These are phyloP conservation scores for Chalciporus sp. DNA, from an alignment of 1,284 basidiomycete species.

Conservation along the genomic window DNA sequence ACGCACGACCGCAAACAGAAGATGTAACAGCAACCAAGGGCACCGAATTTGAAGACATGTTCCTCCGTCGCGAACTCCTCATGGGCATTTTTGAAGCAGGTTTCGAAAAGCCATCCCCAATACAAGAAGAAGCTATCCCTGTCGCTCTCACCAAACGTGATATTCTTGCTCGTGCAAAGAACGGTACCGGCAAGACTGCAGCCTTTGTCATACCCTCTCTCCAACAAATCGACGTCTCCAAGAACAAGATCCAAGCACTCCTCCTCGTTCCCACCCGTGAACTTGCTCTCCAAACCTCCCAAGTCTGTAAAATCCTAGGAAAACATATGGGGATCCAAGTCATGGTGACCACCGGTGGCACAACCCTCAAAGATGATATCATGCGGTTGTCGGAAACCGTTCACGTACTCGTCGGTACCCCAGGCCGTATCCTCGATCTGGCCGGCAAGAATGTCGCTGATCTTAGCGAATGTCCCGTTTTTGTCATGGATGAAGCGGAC, in stretches of 20 bases:
- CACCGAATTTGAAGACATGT: slow-evolving; percentile 89
- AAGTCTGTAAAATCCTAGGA: slow-evolving; percentile 96
- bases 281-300: slow-evolving; percentile 93
- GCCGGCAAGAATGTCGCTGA: slow-evolving; percentile 94
- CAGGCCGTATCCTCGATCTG: slow-evolving; percentile 94
- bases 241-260: slow-evolving; percentile 92
- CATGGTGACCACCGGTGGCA: slow-evolving; percentile 99
- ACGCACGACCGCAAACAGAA: slow-evolving; percentile 90
- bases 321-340: slow-evolving; percentile 96
- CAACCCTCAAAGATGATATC: slow-evolving; percentile 97
- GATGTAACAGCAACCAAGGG: slow-evolving; percentile 93
- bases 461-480: slow-evolving; percentile 91
- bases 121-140: slow-evolving; percentile 97
- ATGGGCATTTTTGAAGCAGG: slow-evolving; percentile 97
- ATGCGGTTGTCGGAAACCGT: slow-evolving; percentile 89
- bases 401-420: slow-evolving; percentile 96
- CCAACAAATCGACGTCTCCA: slow-evolving; percentile 87
- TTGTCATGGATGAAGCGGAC: slow-evolving; percentile 99
- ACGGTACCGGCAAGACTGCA: slow-evolving; percentile 94
- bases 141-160: slow-evolving; percentile 87
- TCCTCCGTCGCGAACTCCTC: slow-evolving; percentile 75
- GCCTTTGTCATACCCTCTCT: slow-evolving; percentile 98
- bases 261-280: slow-evolving; percentile 95
- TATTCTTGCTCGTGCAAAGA: slow-evolving; percentile 90
- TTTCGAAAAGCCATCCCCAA: slow-evolving; percentile 95